Evolutionary conservation across 257 asterid species (phyloP).

Genomic region (Nicotiana paniculata): DNA sequence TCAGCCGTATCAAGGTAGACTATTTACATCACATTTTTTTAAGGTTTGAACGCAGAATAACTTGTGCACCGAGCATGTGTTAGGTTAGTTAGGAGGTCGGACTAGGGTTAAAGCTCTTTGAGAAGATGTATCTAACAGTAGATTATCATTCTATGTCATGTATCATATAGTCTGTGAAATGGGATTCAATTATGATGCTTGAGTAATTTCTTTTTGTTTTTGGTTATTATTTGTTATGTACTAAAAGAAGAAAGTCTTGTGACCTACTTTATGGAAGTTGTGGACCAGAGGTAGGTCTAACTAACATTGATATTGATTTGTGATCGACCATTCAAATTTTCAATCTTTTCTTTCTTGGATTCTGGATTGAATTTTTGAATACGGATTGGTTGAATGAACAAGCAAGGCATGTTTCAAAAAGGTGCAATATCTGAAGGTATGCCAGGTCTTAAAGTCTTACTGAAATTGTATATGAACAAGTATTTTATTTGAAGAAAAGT

Average conservation of each 20-base stretch:
- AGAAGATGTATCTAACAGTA: too few relatives aligned
- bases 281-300: background rate
- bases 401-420: background rate
- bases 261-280: background rate
- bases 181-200: background rate
- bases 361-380: background rate
- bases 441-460: background rate
- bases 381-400: background rate
- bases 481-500: too few relatives aligned
- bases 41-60: too few relatives aligned
- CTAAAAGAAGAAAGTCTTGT: background rate
- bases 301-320: background rate
- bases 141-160: background rate
- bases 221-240: background rate
- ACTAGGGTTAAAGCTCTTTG: background rate
- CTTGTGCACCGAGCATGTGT: too few relatives aligned
- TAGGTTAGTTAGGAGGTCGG: background rate
- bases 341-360: background rate
- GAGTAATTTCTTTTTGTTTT: background rate
- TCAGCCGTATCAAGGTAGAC: too few relatives aligned
- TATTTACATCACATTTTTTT: too few relatives aligned
- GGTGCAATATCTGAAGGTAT: background rate
- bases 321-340: background rate
- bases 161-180: background rate
- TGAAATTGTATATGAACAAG: too few relatives aligned